phyloP scores from a whole-genome alignment of 495 filamentous ascomycete genomes.

The Oleoguttula mirabilis region DNA sequence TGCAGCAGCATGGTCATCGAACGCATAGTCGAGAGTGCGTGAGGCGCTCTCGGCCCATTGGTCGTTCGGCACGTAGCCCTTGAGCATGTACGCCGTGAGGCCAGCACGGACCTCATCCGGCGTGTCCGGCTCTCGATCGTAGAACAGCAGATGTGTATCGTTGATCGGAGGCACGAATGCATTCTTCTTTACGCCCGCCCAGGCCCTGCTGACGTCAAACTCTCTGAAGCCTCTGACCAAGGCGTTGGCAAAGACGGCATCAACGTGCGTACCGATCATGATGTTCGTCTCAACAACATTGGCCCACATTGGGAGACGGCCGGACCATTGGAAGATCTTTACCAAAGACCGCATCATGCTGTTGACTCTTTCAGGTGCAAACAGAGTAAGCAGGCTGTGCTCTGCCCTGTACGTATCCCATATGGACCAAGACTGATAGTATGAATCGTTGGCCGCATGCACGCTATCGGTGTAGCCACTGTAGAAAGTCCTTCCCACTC shows the following conservation, averaged over 20 bases:
- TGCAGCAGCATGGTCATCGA: slow-evolving; percentile 18
- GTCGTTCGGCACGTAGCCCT: slow-evolving; percentile 19
- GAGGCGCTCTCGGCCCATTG: slow-evolving; percentile 19
- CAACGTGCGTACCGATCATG: slow-evolving; percentile 21
- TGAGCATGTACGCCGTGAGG: slow-evolving; percentile 14
- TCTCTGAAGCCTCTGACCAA: slow-evolving; percentile 11
- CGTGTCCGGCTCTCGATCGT: slow-evolving; percentile 18
- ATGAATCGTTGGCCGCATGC: slow-evolving; percentile 14
- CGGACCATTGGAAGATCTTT: slow-evolving; percentile 16
- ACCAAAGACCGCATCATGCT: slow-evolving; percentile 19
- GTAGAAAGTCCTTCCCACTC: slow-evolving; percentile 7
- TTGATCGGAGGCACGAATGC: slow-evolving; percentile 14
- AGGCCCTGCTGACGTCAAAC: slow-evolving; percentile 12
- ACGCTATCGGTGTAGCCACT: slow-evolving; percentile 18
- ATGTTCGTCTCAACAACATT: slow-evolving; percentile 22
- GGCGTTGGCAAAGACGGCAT: slow-evolving; percentile 20
- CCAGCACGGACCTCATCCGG: slow-evolving; percentile 18
- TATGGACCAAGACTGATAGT: slow-evolving; percentile 18
- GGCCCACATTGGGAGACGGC: slow-evolving; percentile 18
- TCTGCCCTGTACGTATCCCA: slow-evolving; percentile 21
- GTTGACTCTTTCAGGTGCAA: slow-evolving; percentile 18
- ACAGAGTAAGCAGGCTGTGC: slow-evolving; percentile 15
- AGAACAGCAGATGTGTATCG: slow-evolving; percentile 17
- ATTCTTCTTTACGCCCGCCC: slow-evolving; percentile 20
- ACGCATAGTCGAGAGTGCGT: slow-evolving; percentile 17